phyloP scores from a whole-genome alignment of 2,329 filamentous ascomycete species.

The Keithomyces neogunnii region DNA sequence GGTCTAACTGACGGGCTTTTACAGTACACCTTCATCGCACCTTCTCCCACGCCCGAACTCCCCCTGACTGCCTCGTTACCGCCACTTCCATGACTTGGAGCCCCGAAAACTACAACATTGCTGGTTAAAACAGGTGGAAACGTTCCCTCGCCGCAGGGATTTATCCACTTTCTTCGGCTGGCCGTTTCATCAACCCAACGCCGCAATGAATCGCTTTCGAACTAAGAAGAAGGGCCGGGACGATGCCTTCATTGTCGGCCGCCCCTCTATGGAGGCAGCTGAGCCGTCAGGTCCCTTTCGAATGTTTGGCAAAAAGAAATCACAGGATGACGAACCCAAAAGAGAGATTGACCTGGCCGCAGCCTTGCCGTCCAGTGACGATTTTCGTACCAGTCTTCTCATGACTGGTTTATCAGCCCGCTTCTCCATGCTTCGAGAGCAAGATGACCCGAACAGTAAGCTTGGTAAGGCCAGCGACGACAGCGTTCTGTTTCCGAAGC shows the following conservation, averaged over 20 bases:
- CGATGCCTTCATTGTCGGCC: slow-evolving; percentile 32
- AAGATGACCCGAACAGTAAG: slow-evolving; percentile 82
- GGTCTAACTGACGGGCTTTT: neutral
- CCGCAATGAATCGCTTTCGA: slow-evolving; percentile 63
- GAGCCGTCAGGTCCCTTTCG: slow-evolving; percentile 45
- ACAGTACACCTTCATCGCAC: neutral
- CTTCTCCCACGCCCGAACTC: neutral
- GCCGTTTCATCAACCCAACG: neutral
- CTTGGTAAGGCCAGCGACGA: slow-evolving; percentile 93
- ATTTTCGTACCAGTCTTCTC: slow-evolving; percentile 90
- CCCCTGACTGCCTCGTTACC: neutral
- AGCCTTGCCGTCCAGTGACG: slow-evolving; percentile 72
- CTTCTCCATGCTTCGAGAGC: slow-evolving; percentile 94
- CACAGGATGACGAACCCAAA: slow-evolving; percentile 48
- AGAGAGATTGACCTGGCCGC: slow-evolving; percentile 62
- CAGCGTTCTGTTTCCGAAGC: slow-evolving; percentile 77
- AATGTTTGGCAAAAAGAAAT: slow-evolving; percentile 49
- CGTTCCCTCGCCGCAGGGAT: neutral
- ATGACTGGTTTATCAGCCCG: slow-evolving; percentile 93
- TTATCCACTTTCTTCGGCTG: neutral
- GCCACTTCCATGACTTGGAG: neutral
- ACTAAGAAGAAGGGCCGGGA: slow-evolving; percentile 64
- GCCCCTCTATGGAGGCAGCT: slow-evolving; percentile 42
- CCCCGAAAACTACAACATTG: neutral
- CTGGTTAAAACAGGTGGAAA: neutral